Evolutionary conservation across 164 flowering plant species (phyloP).

Genomic region (Aristolochia contorta): DNA sequence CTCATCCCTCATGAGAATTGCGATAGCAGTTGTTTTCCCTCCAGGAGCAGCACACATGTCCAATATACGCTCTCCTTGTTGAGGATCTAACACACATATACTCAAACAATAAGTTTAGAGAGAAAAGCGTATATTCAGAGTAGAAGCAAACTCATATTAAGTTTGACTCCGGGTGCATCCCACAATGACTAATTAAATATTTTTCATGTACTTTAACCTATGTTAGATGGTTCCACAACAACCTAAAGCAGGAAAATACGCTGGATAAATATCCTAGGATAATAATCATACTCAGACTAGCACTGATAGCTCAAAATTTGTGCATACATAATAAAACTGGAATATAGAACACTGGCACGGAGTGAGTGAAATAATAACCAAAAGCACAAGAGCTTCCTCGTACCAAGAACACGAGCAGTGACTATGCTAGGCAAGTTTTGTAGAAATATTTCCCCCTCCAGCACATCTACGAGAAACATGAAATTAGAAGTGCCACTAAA

Average conservation of each 20-base stretch:
- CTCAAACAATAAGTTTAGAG: conserved; percentile 2
- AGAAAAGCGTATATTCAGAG: neutral
- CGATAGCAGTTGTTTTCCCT: conserved; percentile 97
- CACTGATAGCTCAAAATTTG: too few relatives aligned
- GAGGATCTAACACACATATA: conserved; percentile 51
- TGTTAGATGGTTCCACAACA: too few relatives aligned
- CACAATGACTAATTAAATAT: too few relatives aligned
- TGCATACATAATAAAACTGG: too few relatives aligned
- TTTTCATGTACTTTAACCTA: too few relatives aligned
- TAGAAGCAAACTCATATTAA: too few relatives aligned
- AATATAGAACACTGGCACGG: too few relatives aligned
- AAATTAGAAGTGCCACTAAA: neutral
- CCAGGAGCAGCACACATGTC: conserved; percentile 99
- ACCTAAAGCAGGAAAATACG: too few relatives aligned
- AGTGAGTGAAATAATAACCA: too few relatives aligned
- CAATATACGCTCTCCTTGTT: conserved; percentile 70
- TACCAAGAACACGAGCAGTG: conserved; percentile 89
- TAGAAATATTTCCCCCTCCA: conserved; percentile 95
- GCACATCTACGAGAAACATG: conserved; percentile 41
- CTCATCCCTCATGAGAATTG: conserved; percentile 80
- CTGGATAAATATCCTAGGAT: too few relatives aligned
- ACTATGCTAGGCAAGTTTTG: conserved; percentile 96
- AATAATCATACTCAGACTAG: too few relatives aligned
- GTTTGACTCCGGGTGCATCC: too few relatives aligned
- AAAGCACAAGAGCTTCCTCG: neutral